Percentiles rank a stretch among this genome's conserved stretches.
These are phyloP conservation scores for Solanum bulbocastanum DNA, from an alignment of 257 asterid genomes.

Conservation along the genomic window DNA sequence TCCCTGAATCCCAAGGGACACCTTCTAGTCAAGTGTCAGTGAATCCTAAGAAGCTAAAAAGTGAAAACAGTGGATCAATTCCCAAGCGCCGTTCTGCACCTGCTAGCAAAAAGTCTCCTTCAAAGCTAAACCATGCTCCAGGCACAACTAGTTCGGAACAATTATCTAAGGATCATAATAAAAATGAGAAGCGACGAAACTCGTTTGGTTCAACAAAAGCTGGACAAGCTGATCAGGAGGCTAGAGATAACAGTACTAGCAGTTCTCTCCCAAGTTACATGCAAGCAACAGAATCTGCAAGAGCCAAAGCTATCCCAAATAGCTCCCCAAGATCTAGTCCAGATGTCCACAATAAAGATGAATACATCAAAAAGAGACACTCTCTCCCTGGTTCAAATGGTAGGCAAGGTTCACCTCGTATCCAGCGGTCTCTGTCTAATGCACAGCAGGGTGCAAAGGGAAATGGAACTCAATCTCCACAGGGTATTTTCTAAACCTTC, in stretches of 20 bases:
- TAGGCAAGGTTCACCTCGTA: conserved; percentile 81
- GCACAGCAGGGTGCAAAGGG: conserved; percentile 60
- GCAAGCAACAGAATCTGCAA: conserved; percentile 99
- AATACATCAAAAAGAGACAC: conserved; percentile 59
- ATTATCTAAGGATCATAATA: conserved; percentile 42
- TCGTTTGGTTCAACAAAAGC: conserved; percentile 59
- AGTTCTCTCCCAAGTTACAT: conserved; percentile 82
- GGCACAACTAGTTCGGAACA: conserved; percentile 50
- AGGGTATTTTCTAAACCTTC: conserved; percentile 42
- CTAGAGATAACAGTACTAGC: conserved; percentile 67
- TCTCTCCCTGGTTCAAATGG: conserved; percentile 66
- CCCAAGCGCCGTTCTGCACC: conserved; percentile 38
- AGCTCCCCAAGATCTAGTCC: conserved; percentile 94
- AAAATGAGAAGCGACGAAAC: conserved; percentile 51
- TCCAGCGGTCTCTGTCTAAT: conserved; percentile 67
- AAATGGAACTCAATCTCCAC: conserved; percentile 65
- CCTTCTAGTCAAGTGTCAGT: conserved; percentile 68
- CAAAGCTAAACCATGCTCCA: conserved; percentile 37
- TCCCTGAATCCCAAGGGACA: conserved; percentile 64
- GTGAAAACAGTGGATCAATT: conserved; percentile 38
- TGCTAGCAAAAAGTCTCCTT: conserved; percentile 33
- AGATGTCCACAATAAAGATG: conserved; percentile 70
- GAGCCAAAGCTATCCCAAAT: conserved; percentile 66
- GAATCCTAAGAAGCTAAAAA: conserved; percentile 47
- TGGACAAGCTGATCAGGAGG: conserved; percentile 65